A percentile compares a stretch with the other conserved stretches of the same genome.
Conservation (phyloP, 192 early-diverging fungal species). For the Coemansia sp. region DNA sequence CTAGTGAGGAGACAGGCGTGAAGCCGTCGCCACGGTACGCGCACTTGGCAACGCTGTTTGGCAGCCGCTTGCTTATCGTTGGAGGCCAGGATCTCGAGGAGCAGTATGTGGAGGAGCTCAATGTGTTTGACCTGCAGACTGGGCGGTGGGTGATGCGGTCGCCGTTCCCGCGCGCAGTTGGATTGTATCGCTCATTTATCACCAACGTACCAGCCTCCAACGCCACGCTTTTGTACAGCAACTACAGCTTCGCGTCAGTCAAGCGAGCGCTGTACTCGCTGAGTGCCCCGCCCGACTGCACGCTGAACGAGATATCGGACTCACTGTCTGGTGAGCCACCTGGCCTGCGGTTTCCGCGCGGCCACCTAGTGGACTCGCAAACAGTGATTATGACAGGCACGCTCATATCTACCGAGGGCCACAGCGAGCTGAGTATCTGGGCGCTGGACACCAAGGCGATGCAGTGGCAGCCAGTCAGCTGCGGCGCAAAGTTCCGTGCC, state of each 20-base stretch:
- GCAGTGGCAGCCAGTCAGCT: slow-evolving; percentile 68
- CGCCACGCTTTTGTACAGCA: slow-evolving; percentile 71
- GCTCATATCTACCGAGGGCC: slow-evolving; percentile 63
- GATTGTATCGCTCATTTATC: slow-evolving; percentile 77
- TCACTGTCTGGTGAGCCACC: slow-evolving; percentile 72
- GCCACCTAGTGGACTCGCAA: slow-evolving; percentile 68
- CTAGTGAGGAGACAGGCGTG: neutral
- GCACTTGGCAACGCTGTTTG: slow-evolving; percentile 69
- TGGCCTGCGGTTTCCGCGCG: slow-evolving; percentile 76
- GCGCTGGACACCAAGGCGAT: slow-evolving; percentile 62
- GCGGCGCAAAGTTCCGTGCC: slow-evolving; percentile 65
- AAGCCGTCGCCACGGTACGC: slow-evolving; percentile 74
- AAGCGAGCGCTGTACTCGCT: slow-evolving; percentile 74
- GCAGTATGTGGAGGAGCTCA: slow-evolving; percentile 77
- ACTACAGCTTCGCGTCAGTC: slow-evolving; percentile 74
- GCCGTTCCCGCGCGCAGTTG: slow-evolving; percentile 73
- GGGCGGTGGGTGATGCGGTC: slow-evolving; percentile 68
- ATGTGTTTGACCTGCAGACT: slow-evolving; percentile 70
- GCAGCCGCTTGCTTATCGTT: slow-evolving; percentile 64
- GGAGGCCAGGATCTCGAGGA: slow-evolving; percentile 80
- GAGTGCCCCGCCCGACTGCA: slow-evolving; percentile 59
- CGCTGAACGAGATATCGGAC: slow-evolving; percentile 69
- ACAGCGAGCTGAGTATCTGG: slow-evolving; percentile 75
- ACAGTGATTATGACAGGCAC: slow-evolving; percentile 71
- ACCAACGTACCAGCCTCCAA: slow-evolving; percentile 61